phyloP scores from a whole-genome alignment of 1,284 basidiomycete genomes.

The Ganoderma boninense region DNA sequence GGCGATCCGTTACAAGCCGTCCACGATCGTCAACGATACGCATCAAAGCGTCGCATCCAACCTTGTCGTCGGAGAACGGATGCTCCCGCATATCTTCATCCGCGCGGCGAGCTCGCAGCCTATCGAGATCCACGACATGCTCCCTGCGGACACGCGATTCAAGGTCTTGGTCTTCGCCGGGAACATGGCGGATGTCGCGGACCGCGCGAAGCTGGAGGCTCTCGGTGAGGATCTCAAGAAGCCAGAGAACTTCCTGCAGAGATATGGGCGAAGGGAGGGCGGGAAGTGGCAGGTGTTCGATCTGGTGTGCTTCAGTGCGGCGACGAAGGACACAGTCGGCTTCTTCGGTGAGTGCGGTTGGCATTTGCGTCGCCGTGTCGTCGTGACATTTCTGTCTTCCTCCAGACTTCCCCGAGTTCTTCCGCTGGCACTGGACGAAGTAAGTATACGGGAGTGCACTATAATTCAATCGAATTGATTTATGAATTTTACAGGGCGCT shows the following conservation, averaged over 20 bases:
- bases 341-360: constrained; percentile 42
- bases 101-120: constrained; percentile 71
- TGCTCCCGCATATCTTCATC: constrained; percentile 66
- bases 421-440: constrained; percentile 8
- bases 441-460: too few species aligned
- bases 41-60: constrained; percentile 56
- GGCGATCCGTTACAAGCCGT: constrained; percentile 68
- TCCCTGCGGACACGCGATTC: constrained; percentile 77
- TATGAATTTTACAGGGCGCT: constrained; percentile 33
- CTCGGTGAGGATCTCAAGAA: constrained; percentile 55
- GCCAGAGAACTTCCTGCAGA: constrained; percentile 48
- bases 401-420: constrained; percentile 12
- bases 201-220: constrained; percentile 48
- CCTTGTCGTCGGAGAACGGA: constrained; percentile 65
- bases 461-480: too few species aligned
- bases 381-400: background rate
- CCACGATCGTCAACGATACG: constrained; percentile 53
- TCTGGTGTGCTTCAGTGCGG: constrained; percentile 58
- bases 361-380: background rate
- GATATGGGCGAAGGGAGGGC: constrained; percentile 34
- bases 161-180: constrained; percentile 59
- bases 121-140: constrained; percentile 72
- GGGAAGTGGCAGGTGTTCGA: constrained; percentile 67
- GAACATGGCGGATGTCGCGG: constrained; percentile 49
- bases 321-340: constrained; percentile 55